Evolutionary conservation across 768 basidiomycete species (phyloP), one percentile per base, ranked within the genome.

Genomic region (Thelephora ganbajun): DNA sequence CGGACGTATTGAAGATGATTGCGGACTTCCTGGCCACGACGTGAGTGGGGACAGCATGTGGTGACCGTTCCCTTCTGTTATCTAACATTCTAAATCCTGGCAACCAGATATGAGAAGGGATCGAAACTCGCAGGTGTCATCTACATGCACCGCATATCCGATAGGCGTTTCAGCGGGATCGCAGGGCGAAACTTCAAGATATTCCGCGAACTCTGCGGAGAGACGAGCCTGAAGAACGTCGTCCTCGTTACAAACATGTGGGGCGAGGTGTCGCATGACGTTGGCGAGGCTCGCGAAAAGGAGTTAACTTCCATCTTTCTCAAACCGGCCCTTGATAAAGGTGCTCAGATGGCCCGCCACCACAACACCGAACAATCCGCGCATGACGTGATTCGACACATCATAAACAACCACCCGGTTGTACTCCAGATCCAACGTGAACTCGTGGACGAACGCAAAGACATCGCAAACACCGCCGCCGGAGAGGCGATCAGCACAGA

Each of bases 401-500:
- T 80, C 49, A 53, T 72, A 12, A 57, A 61, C 23, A 66, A 61
- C 6, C 58, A 60, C 23, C 69, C 77, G 0, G 53, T 66, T 2
- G 63, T 70, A 63, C 30, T n/a, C n/a, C n/a, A n/a, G n/a, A n/a
- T n/a, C n/a, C n/a, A n/a, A n/a, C n/a, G n/a, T n/a, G n/a, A n/a
- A n/a, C n/a, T n/a, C n/a, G n/a, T n/a, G n/a, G n/a, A n/a, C n/a
- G n/a, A n/a, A n/a, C n/a, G n/a, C n/a, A 68, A 69, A 44, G 64
- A 69, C 35, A 67, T 79, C 14, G 61, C 68, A 1, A 63, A 78
- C 44, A 79, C 79, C 2, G 61, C 64, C 2, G 79, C 77, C 1
- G 76, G 76, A 0, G 63, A 60, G 13, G 77, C 75, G 54, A 64
- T 80, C 19, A 66, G 65, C 45, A 65, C 66, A 14, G 76, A 76